Evolutionary conservation across 257 asterid genomes (phyloP), one percentile per base, ranked within the genome.

Genomic region (Rauvolfia tetraphylla): DNA sequence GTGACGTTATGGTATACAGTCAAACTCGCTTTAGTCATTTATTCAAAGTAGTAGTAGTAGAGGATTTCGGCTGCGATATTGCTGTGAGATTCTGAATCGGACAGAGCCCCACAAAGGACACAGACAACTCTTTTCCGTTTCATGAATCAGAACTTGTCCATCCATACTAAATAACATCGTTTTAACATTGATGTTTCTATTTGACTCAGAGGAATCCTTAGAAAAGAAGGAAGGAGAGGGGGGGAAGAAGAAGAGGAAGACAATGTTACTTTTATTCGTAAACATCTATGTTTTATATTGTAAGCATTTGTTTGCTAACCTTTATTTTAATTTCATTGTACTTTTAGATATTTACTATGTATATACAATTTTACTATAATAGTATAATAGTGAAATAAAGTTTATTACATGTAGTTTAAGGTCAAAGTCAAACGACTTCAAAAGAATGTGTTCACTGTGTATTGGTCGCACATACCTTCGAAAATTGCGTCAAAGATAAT

Each of bases 31-130:
- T 77, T 44, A 63, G 75, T 58, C 73, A 75, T 58, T 59, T 76
- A 80, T 58, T n/a, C n/a, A n/a, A n/a, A n/a, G n/a, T n/a, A n/a
- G n/a, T n/a, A n/a, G n/a, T n/a, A 65, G 70, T 69, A 72, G 71
- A 76, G 56, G 80, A 75, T 84, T 80, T 72, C 79, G 86, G 78
- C 84, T 82, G 80, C 46, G 68, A 78, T 74, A 61, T 27, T 74
- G 34, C 63, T 39, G 25, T 79, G 70, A 74, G 87, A 83, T 83
- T 81, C 58, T 77, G 83, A 77, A 67, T 69, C 78, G 59, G 78
- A 86, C 81, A 75, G 75, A 75, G 66, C 61, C 79, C 84, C 83
- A 85, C 85, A 77, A 80, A 17, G 33, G 34, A 63, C 29, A 53
- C 68, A 72, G 59, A 61, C 62, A 49, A 46, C 61, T 59, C 46